A percentile compares a stretch with the other conserved stretches of the same genome.
Evolutionary conservation across 1,284 basidiomycete species (phyloP).

Genomic region (Microbotryum violaceum): DNA sequence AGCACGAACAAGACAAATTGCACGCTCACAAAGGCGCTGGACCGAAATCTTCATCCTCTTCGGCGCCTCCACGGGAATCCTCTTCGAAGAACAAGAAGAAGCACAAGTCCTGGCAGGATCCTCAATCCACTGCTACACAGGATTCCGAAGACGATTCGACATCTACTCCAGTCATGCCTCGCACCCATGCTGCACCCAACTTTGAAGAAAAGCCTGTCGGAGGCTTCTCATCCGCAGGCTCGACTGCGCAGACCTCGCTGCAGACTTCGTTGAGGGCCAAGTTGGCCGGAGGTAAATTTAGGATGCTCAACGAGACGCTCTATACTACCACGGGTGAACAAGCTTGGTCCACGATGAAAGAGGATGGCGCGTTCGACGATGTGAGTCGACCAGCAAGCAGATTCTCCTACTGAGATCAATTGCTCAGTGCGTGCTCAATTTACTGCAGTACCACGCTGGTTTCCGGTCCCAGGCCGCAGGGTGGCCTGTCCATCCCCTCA

Average conservation of each 20-base stretch:
- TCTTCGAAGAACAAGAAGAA: slow-evolving; percentile 7
- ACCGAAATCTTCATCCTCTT: neutral
- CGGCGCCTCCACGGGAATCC: neutral
- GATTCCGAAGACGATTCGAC: neutral
- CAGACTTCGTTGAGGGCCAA: slow-evolving; percentile 32
- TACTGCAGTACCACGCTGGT: slow-evolving; percentile 71
- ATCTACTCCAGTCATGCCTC: neutral
- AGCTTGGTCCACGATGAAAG: slow-evolving; percentile 70
- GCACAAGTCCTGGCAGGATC: neutral
- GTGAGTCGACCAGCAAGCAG: slow-evolving; percentile 44
- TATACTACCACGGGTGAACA: slow-evolving; percentile 52
- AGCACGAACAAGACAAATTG: neutral
- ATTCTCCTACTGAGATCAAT: too few species aligned
- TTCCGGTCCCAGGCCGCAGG: slow-evolving; percentile 76
- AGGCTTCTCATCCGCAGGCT: neutral
- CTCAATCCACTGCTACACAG: neutral
- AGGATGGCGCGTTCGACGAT: slow-evolving; percentile 66
- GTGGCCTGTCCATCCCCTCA: slow-evolving; percentile 85
- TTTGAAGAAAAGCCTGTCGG: neutral
- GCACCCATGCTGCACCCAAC: slow-evolving; percentile 5
- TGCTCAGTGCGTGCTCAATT: neutral
- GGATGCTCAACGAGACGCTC: slow-evolving; percentile 37
- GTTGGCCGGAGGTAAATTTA: slow-evolving; percentile 35
- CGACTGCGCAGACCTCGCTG: slow-evolving; percentile 16
- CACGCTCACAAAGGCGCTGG: neutral